These are phyloP conservation scores for Salix caprea DNA, from an alignment of 345 rosid species.

Conservation along the genomic window DNA sequence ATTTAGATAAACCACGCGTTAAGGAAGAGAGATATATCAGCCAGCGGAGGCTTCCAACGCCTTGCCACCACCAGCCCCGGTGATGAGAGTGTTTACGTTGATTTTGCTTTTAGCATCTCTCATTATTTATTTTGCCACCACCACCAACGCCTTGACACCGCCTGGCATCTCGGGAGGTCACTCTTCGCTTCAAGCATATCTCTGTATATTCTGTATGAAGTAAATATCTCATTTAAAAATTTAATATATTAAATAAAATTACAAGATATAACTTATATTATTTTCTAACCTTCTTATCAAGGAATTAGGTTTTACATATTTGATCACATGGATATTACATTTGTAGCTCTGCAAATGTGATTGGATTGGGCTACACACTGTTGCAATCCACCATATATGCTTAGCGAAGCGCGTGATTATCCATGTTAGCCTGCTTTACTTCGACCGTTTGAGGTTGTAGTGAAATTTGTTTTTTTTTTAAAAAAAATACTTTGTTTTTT, in stretches of 20 bases:
- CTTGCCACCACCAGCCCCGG: background rate
- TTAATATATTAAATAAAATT: too few relatives aligned
- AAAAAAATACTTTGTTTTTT: too few relatives aligned
- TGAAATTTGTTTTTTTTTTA: too few relatives aligned
- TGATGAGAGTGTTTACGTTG: background rate
- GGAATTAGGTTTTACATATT: too few relatives aligned
- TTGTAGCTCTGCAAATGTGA: background rate
- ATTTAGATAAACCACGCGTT: background rate
- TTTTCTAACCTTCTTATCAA: too few relatives aligned
- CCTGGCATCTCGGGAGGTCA: background rate
- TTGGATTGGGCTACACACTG: background rate
- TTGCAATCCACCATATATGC: background rate
- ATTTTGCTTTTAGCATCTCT: background rate
- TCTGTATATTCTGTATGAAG: background rate
- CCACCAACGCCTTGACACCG: background rate
- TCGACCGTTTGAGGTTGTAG: too few relatives aligned
- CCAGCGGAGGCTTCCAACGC: background rate
- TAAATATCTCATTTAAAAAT: too few relatives aligned
- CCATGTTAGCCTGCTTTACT: background rate
- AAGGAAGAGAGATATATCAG: too few relatives aligned
- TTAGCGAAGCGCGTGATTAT: background rate
- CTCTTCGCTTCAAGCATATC: background rate
- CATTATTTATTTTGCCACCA: background rate
- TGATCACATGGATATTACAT: background rate
- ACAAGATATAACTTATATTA: too few relatives aligned